phyloP scores from a whole-genome alignment of 331 rosid genomes.

The Phaseolus coccineus region DNA sequence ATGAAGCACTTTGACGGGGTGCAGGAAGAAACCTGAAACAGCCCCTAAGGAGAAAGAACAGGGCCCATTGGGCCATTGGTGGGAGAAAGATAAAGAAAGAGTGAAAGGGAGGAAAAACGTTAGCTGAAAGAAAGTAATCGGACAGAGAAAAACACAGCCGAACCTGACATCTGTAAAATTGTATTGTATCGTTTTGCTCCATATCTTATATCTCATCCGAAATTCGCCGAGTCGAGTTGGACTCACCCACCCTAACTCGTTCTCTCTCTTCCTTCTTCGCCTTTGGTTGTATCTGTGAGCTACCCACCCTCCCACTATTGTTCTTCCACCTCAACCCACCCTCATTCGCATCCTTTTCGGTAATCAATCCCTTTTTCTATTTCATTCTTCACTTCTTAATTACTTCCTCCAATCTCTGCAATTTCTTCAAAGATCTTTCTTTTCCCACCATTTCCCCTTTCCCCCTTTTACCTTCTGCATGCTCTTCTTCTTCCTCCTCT shows the following conservation, averaged over 20 bases:
- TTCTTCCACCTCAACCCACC: neutral
- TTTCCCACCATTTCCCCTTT: slow-evolving; percentile 33
- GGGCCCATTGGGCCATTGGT: neutral
- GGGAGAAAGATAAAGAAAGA: neutral
- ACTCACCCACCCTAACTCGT: slow-evolving; percentile 46
- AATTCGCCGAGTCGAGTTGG: slow-evolving; percentile 30
- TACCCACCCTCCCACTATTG: slow-evolving; percentile 26
- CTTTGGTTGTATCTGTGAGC: slow-evolving; percentile 31
- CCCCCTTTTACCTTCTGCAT: slow-evolving; percentile 9
- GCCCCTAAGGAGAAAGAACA: too few relatives aligned
- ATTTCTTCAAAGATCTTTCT: slow-evolving; percentile 13
- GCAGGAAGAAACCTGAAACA: too few relatives aligned
- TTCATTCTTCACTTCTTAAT: neutral
- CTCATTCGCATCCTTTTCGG: slow-evolving; percentile 38
- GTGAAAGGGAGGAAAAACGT: slow-evolving; percentile 10
- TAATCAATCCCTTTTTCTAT: slow-evolving; percentile 12
- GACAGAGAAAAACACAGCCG: neutral
- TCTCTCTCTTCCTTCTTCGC: neutral
- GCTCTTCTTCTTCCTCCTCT: slow-evolving; percentile 1
- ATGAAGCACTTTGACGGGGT: too few relatives aligned
- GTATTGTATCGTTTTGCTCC: neutral
- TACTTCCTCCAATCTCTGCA: neutral
- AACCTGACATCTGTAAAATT: slow-evolving; percentile 30
- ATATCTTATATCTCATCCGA: slow-evolving; percentile 14
- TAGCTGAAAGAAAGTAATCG: slow-evolving; percentile 1